Conservation (phyloP, 1,284 basidiomycete species). For the Vanrija pseudolonga region DNA sequence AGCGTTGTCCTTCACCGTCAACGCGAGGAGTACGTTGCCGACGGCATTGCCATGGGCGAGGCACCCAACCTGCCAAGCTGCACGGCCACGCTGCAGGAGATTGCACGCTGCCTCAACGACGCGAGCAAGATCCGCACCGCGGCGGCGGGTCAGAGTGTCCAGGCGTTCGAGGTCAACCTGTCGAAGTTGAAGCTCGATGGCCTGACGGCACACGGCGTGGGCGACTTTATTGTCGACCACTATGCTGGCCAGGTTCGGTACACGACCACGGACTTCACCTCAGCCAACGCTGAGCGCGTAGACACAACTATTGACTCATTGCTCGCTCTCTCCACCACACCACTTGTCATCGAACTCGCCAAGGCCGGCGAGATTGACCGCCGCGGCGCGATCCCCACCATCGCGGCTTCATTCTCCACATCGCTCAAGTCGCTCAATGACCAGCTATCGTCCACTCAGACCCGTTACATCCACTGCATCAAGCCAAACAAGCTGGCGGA, state of each 20-base stretch:
- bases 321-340: background rate
- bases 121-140: slow-evolving; percentile 6
- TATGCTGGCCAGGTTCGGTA: slow-evolving; percentile 16
- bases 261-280: slow-evolving; percentile 14
- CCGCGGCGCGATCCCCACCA: slow-evolving; percentile 10
- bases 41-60: slow-evolving; percentile 13
- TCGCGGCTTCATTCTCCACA: slow-evolving; percentile 16
- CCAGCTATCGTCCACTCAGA: slow-evolving; percentile 10
- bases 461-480: slow-evolving; percentile 20
- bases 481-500: slow-evolving; percentile 18
- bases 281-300: slow-evolving; percentile 17
- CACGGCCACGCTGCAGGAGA: background rate
- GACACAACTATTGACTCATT: slow-evolving; percentile 13
- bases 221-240: slow-evolving; percentile 16
- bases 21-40: slow-evolving; percentile 13
- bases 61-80: too few relatives aligned
- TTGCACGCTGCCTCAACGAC: slow-evolving; percentile 18
- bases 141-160: too few relatives aligned
- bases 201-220: background rate
- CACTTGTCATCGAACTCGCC: slow-evolving; percentile 5
- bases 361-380: slow-evolving; percentile 1
- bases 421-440: slow-evolving; percentile 15
- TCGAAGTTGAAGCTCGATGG: too few relatives aligned
- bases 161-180: too few relatives aligned
- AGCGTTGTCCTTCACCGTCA: slow-evolving; percentile 17